Evolutionary conservation across 495 filamentous ascomycete species (phyloP), one percentile per base, ranked within the genome.

Genomic region (Terfezia claveryi): DNA sequence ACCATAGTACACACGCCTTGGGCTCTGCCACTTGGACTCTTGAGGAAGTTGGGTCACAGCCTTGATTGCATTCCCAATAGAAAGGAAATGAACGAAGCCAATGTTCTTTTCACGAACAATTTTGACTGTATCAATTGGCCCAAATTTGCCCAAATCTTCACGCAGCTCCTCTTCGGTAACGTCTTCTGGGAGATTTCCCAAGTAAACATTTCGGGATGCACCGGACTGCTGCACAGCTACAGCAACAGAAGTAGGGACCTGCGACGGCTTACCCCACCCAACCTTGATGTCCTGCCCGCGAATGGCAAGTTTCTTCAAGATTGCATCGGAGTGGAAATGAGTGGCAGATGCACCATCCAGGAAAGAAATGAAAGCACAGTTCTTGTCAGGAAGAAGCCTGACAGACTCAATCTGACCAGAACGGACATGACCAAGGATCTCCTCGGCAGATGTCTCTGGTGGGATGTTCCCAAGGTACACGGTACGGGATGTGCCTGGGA

Each of bases 341-440:
- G 87, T 94, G 50, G 91, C 91, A 32, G 92, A 94, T 71, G 85
- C 89, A 58, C 87, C 85, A 64, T 98, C 91, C 59, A 96, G 73
- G 70, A 98, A 98, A 11, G 91, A 98, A 64, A 98, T 98, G 73
- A 98, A 98, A 57, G 91, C 91, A 69, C 91, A 98, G 73, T 96
- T 98, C 83, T 96, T 98, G 71, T 98, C 91, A 16, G 88, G 85
- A 38, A 98, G 76, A 59, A 96, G 74, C 58, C 91, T 80, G 38
- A 96, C 91, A 23, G 92, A 96, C 72, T 98, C 91, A 68, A 98
- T 98, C 63, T 95, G 92, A 37, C 91, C 91, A 68, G 92, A 96
- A 51, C 91, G 80, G 52, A 98, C 91, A 65, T 98, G 91, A 58
- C 89, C 85, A 52, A 98, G 74, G 61, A 98, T 95, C 70, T 98